Evolutionary conservation across 345 rosid species (phyloP).

Genomic region (Salix brachista): DNA sequence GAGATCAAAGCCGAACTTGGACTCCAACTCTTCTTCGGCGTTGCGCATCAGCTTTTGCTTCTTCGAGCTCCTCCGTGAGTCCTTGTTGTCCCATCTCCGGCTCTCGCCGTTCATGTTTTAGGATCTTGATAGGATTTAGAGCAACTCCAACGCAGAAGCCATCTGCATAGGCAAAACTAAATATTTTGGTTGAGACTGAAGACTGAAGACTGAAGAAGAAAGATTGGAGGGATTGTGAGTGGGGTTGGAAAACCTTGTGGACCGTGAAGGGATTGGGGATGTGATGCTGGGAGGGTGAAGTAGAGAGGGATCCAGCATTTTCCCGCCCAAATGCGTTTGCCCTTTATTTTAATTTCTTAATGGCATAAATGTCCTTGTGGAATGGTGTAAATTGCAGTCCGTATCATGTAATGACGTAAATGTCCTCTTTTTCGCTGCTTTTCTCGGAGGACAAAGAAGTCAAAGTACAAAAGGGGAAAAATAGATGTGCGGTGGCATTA

Average conservation of each 20-base stretch:
- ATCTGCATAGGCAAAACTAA: too few species aligned
- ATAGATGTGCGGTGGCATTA: too few species aligned
- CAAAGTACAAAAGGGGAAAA: too few species aligned
- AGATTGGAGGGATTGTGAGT: neutral
- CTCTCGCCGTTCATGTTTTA: slow-evolving; percentile 37
- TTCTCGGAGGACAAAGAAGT: too few species aligned
- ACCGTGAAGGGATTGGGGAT: too few species aligned
- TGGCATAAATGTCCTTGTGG: neutral
- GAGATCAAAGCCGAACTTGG: slow-evolving; percentile 81
- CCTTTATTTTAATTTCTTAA: neutral
- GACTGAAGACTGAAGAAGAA: too few species aligned
- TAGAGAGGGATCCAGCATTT: neutral
- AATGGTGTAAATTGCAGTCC: too few species aligned
- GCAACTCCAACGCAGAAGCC: too few species aligned
- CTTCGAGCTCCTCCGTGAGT: slow-evolving; percentile 45
- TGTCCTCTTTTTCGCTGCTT: too few species aligned
- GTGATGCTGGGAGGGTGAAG: neutral
- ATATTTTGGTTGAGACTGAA: too few species aligned
- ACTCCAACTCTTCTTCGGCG: slow-evolving; percentile 79
- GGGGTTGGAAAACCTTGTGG: neutral
- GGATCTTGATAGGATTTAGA: neutral
- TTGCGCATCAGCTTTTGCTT: slow-evolving; percentile 60
- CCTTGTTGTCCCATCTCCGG: slow-evolving; percentile 51
- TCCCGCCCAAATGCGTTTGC: neutral
- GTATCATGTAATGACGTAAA: too few species aligned